Evolutionary conservation across 1,139 yeast species (phyloP).

Genomic region (Scheffersomyces insectosa): DNA sequence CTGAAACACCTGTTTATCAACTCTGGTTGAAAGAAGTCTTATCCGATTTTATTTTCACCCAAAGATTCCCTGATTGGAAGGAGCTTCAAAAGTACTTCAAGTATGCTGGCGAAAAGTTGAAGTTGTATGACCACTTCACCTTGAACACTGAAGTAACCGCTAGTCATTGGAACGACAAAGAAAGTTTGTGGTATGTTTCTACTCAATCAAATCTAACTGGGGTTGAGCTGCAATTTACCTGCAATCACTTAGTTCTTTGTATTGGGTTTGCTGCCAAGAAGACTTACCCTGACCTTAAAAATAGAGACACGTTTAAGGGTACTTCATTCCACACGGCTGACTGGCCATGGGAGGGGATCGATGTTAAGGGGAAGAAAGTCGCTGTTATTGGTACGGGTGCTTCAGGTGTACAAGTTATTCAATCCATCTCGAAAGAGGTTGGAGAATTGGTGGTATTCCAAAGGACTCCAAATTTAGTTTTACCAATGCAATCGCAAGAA

Average conservation of each 20-base stretch:
- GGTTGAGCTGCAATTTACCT: not conserved
- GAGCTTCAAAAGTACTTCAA: slow-evolving; percentile 1
- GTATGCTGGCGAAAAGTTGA: slow-evolving; percentile 1
- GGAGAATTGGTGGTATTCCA: slow-evolving; percentile 1
- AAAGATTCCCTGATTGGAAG: not conserved
- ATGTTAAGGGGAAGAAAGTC: slow-evolving; percentile 29
- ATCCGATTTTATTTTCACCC: not conserved
- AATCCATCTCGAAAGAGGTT: slow-evolving; percentile 1
- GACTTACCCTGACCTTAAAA: not conserved
- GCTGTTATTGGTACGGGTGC: slow-evolving; percentile 47
- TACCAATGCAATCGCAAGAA: slow-evolving; percentile 2
- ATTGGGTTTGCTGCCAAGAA: not conserved
- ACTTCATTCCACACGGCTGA: slow-evolving; percentile 2
- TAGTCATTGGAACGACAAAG: slow-evolving; percentile 1
- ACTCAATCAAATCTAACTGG: slow-evolving; percentile 1
- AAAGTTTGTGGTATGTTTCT: slow-evolving; percentile 1
- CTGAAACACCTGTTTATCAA: slow-evolving; percentile 1
- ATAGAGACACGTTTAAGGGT: not conserved
- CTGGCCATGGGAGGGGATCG: slow-evolving; percentile 7
- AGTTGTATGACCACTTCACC: not conserved
- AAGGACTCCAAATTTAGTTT: slow-evolving; percentile 1
- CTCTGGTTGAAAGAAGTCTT: slow-evolving; percentile 1
- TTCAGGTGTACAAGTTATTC: slow-evolving; percentile 45
- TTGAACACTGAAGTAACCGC: not conserved
- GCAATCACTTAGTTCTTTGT: not conserved